These are phyloP conservation scores for Glarea lozoyensis DNA, from an alignment of 495 filamentous ascomycete genomes.

Conservation along the genomic window DNA sequence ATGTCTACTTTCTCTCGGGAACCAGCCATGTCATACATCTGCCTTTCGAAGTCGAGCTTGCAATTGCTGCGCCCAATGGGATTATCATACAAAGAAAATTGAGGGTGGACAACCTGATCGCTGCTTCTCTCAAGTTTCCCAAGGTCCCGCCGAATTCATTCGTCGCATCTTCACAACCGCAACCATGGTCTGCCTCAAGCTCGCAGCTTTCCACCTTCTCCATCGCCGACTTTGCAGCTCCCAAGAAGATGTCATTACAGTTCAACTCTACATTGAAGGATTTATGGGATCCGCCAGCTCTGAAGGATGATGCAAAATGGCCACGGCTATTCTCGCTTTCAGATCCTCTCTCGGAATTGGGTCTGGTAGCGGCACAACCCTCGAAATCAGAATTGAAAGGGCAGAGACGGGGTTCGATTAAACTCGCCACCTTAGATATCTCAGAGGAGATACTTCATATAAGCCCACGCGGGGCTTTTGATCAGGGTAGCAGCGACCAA, in stretches of 20 bases:
- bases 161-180: constrained; percentile 52
- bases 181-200: constrained; percentile 31
- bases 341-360: constrained; percentile 80
- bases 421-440: constrained; percentile 42
- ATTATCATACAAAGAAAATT: constrained; percentile 75
- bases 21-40: constrained; percentile 85
- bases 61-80: constrained; percentile 72
- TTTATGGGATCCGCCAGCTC: constrained; percentile 37
- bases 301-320: constrained; percentile 46
- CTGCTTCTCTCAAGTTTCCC: constrained; percentile 40
- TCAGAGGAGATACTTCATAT: constrained; percentile 78
- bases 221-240: constrained; percentile 39
- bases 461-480: constrained; percentile 31
- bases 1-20: constrained; percentile 85
- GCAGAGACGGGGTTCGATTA: constrained; percentile 15
- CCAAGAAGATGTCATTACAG: constrained; percentile 35
- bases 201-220: constrained; percentile 42
- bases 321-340: constrained; percentile 79
- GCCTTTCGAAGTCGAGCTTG: constrained; percentile 86
- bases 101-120: constrained; percentile 26
- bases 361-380: constrained; percentile 56
- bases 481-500: constrained; percentile 11
- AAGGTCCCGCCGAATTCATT: constrained; percentile 74
- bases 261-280: constrained; percentile 36
- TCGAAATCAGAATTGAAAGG: constrained; percentile 21